phyloP scores from a whole-genome alignment of 495 filamentous ascomycete genomes.

The Thermochaetoides thermophila region DNA sequence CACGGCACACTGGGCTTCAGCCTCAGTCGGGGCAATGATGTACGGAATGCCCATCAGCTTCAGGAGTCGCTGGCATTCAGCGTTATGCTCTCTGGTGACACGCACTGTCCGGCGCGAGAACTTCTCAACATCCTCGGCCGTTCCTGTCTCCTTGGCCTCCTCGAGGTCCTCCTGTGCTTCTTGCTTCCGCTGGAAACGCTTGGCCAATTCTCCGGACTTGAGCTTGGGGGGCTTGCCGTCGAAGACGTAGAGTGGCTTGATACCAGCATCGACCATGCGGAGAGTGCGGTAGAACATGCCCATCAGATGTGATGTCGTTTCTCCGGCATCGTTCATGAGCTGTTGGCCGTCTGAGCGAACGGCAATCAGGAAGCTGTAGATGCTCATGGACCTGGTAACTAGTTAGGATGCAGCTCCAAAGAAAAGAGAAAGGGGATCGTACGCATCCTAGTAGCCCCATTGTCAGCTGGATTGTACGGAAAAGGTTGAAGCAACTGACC shows the following conservation, averaged over 20 bases:
- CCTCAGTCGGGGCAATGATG: slow-evolving; percentile 89
- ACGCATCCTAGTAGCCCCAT: slow-evolving; percentile 61
- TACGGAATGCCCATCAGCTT: slow-evolving; percentile 93
- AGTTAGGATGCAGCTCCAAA: too few species aligned
- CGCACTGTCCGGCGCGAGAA: slow-evolving; percentile 89
- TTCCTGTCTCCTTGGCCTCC: slow-evolving; percentile 94
- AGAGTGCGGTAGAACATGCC: slow-evolving; percentile 99
- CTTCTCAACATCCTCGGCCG: slow-evolving; percentile 92
- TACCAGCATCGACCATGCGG: slow-evolving; percentile 95
- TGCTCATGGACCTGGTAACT: slow-evolving; percentile 73
- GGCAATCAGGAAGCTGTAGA: slow-evolving; percentile 96
- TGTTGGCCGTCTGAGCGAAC: slow-evolving; percentile 94
- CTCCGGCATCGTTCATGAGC: slow-evolving; percentile 81
- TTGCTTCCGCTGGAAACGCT: slow-evolving; percentile 79
- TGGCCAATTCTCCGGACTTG: slow-evolving; percentile 89
- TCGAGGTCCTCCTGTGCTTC: slow-evolving; percentile 79
- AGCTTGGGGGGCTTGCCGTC: slow-evolving; percentile 93
- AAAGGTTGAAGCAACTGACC: slow-evolving; percentile 17
- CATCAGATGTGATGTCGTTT: slow-evolving; percentile 96
- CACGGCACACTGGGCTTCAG: slow-evolving; percentile 89
- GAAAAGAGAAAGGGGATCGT: too few species aligned
- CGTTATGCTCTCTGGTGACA: slow-evolving; percentile 92
- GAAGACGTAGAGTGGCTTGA: slow-evolving; percentile 96
- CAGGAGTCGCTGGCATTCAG: slow-evolving; percentile 78
- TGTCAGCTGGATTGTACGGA: slow-evolving; percentile 1